These are phyloP conservation scores for Leishmania gerbilli DNA, from an alignment of 208 protist species.

Conservation along the genomic window DNA sequence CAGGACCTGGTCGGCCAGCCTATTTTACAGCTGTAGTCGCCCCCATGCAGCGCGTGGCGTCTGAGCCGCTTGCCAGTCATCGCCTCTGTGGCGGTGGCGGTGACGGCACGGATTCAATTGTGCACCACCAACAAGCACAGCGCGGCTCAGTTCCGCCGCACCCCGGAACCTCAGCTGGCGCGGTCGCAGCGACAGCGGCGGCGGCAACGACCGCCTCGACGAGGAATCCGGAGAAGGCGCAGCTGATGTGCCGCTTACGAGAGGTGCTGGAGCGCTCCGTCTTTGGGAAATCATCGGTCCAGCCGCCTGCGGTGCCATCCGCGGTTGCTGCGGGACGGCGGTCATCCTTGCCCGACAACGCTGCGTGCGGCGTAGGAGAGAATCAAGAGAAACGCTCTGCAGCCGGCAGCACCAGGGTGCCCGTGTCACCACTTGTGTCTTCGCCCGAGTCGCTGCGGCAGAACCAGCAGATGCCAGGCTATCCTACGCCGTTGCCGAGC, in stretches of 20 bases:
- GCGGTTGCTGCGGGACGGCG: not conserved
- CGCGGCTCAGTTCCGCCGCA: not conserved
- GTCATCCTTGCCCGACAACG: not conserved
- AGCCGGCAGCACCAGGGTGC: not conserved
- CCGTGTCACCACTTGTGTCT: not conserved
- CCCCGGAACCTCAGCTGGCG: not conserved
- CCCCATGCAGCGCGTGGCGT: constrained; percentile 13
- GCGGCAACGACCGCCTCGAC: not conserved
- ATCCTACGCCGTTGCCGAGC: not conserved
- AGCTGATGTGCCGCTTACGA: constrained; percentile 26
- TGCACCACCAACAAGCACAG: constrained; percentile 5
- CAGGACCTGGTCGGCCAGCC: not conserved
- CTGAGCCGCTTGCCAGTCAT: constrained; percentile 6
- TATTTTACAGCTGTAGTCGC: not conserved
- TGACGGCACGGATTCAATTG: not conserved
- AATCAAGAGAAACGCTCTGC: not conserved
- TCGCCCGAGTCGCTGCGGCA: not conserved
- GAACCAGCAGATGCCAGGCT: not conserved
- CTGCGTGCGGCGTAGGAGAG: not conserved
- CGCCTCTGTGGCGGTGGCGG: not conserved
- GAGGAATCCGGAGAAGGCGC: constrained; percentile 10
- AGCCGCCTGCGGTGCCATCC: constrained; percentile 2
- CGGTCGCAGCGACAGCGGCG: not conserved
- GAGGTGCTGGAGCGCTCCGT: constrained; percentile 11
- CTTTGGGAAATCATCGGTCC: not conserved